Evolutionary conservation across 352 stramenopile genomes (phyloP).

Genomic region (Globisporangium recalcitrans): DNA sequence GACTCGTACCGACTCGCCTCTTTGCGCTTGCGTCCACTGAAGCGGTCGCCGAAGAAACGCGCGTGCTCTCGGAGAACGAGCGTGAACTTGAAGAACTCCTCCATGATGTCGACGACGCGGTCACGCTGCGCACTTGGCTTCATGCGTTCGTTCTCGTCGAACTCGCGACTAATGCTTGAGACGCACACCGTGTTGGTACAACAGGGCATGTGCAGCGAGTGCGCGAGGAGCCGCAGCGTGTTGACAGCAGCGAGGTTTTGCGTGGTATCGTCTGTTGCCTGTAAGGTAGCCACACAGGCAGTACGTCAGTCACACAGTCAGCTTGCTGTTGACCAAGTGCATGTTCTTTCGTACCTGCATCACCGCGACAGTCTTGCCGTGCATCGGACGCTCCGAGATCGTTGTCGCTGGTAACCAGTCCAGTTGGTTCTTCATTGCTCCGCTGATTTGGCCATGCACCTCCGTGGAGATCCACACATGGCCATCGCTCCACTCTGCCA

Average conservation of each 20-base stretch:
- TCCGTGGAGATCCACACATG: constrained; percentile 59
- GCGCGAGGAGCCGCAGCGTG: background rate
- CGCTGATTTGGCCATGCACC: constrained; percentile 57
- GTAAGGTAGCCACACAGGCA: background rate
- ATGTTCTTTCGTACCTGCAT: background rate
- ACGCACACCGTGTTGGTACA: background rate
- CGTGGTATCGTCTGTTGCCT: background rate
- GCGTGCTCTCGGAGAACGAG: background rate
- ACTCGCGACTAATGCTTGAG: background rate
- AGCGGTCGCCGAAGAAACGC: background rate
- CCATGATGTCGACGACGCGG: constrained; percentile 2
- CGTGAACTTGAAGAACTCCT: constrained; percentile 6
- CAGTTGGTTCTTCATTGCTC: constrained; percentile 67
- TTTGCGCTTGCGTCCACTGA: background rate
- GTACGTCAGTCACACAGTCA: too few species aligned
- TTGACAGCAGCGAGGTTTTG: background rate
- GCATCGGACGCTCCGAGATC: constrained; percentile 45
- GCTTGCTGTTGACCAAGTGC: too few species aligned
- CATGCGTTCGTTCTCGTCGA: background rate
- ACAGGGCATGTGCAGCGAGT: background rate
- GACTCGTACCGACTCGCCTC: background rate
- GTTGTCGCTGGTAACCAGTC: constrained; percentile 57
- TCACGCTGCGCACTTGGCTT: background rate
- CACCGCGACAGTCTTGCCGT: constrained; percentile 32
- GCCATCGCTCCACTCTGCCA: constrained; percentile 59